These are phyloP conservation scores for Colletotrichum somersetense DNA, from an alignment of 2,329 filamentous ascomycete species.

Conservation along the genomic window DNA sequence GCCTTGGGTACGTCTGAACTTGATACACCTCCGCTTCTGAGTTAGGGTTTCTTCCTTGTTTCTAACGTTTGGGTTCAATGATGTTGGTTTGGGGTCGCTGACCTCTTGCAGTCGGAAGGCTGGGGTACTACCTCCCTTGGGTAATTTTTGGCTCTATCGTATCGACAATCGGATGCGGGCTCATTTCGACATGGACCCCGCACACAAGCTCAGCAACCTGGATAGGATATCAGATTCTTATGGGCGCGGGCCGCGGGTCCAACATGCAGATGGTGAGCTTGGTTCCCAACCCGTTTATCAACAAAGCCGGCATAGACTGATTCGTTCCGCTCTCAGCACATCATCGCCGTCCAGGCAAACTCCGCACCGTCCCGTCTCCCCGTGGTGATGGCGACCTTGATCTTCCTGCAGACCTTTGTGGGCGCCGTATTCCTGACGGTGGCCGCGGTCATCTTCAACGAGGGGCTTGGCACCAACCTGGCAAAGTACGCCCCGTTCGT, in stretches of 20 bases:
- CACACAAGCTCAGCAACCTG: slow-evolving; percentile 52
- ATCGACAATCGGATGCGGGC: slow-evolving; percentile 52
- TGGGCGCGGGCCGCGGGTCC: slow-evolving; percentile 59
- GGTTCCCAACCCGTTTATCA: slow-evolving; percentile 42
- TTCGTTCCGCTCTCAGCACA: slow-evolving; percentile 14
- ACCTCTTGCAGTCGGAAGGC: slow-evolving; percentile 46
- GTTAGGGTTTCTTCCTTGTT: no score
- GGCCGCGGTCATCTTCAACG: slow-evolving; percentile 43
- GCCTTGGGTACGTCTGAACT: slow-evolving; percentile 46
- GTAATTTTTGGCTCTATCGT: slow-evolving; percentile 53
- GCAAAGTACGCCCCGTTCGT: slow-evolving; percentile 48
- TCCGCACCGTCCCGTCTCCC: slow-evolving; percentile 44
- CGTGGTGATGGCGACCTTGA: slow-evolving; percentile 47
- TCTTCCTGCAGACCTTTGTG: slow-evolving; percentile 59
- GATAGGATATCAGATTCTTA: slow-evolving; percentile 63
- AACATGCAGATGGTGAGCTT: slow-evolving; percentile 55
- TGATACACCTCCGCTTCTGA: not conserved
- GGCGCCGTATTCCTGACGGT: slow-evolving; percentile 61
- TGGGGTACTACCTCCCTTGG: slow-evolving; percentile 43
- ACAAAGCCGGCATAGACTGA: not conserved
- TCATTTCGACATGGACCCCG: slow-evolving; percentile 54
- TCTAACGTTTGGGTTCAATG: not conserved
- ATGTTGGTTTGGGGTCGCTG: not conserved
- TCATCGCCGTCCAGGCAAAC: slow-evolving; percentile 49
- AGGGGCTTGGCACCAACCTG: slow-evolving; percentile 17